Base-by-base conservation (phyloP, 129 eudicot genomes). In the Gnaphalium uliginosum region DNA sequence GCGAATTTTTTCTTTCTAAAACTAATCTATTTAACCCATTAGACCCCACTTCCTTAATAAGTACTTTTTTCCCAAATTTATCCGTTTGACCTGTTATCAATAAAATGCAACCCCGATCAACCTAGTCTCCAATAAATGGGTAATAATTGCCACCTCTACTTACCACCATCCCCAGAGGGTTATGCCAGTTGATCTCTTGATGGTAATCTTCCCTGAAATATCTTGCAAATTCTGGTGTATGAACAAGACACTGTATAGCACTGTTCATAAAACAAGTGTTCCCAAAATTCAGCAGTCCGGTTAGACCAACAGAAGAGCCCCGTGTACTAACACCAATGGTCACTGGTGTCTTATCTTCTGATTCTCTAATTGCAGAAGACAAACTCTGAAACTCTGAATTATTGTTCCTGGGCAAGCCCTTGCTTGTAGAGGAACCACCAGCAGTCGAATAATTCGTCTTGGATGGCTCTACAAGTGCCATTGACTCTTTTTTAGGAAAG, bases 101-200 rank as follows among this genome's bases (percentile, higher is more conserved):
- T 66, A 66, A 62, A 61, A 62, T 18, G 48, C 70, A 62, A 64
- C 37, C 71, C 23, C 23, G 6, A 74, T 41, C 30, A 33, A n/a
- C 71, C 15, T 2, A 1, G 19, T 75, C 33, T 26, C 33, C 19
- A 18, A 63, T 14, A 75, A 19, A 41, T 5, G 21, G 81, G 35
- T 68, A 35, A 21, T 17, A 30, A 35, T 72, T 21, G 33, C 22
- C 19, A 33, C 18, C 18, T 43, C 60, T 77, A 88, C 98, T 88
- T 89, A 93, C 98, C 78, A 93, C 96, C 98, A 93, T 87, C 83
- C 98, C 98, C 57, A 93, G 85, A 83, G 98, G 98, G 66, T 93
- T 93, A 75, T 90, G 97, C 82, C 93, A 82, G 76, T 93, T 93
- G 78, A 93, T 93, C 81, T 93, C 98, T 57, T 82, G 88, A 79